phyloP scores from a whole-genome alignment of 2,329 filamentous ascomycete genomes.

The Aspergillus eucalypticola region DNA sequence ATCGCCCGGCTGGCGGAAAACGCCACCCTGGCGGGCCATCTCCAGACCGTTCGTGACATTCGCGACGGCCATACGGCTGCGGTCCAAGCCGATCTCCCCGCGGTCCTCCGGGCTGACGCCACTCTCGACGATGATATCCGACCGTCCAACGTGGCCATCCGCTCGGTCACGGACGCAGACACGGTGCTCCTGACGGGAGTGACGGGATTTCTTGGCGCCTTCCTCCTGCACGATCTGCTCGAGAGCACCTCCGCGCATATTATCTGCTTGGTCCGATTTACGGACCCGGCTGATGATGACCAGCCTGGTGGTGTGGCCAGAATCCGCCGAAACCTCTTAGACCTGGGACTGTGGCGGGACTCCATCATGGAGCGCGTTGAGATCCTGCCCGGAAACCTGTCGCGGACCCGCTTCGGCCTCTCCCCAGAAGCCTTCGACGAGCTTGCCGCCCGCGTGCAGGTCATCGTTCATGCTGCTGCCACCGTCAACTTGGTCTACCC shows the following conservation, averaged over 20 bases:
- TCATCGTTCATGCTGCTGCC: constrained; percentile 75
- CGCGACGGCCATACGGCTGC: constrained; percentile 72
- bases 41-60: constrained; percentile 69
- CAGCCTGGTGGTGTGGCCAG: constrained; percentile 68
- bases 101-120: constrained; percentile 67
- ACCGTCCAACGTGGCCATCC: constrained; percentile 53
- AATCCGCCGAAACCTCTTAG: constrained; percentile 74
- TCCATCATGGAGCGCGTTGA: constrained; percentile 76
- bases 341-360: constrained; percentile 75
- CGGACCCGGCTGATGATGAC: constrained; percentile 65
- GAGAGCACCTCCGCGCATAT: constrained; percentile 69
- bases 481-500: constrained; percentile 81
- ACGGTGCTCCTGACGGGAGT: constrained; percentile 73
- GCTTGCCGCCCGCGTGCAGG: constrained; percentile 65
- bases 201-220: constrained; percentile 75
- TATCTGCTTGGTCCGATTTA: constrained; percentile 72
- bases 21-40: constrained; percentile 70
- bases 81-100: constrained; percentile 72
- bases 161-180: constrained; percentile 63
- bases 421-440: constrained; percentile 65
- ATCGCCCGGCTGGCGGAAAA: constrained; percentile 70
- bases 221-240: constrained; percentile 68
- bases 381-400: constrained; percentile 71
- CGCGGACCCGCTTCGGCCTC: constrained; percentile 68
- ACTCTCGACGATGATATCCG: constrained; percentile 69